These are phyloP conservation scores for Hericium coralloides DNA, from an alignment of 768 basidiomycete species.

Conservation along the genomic window DNA sequence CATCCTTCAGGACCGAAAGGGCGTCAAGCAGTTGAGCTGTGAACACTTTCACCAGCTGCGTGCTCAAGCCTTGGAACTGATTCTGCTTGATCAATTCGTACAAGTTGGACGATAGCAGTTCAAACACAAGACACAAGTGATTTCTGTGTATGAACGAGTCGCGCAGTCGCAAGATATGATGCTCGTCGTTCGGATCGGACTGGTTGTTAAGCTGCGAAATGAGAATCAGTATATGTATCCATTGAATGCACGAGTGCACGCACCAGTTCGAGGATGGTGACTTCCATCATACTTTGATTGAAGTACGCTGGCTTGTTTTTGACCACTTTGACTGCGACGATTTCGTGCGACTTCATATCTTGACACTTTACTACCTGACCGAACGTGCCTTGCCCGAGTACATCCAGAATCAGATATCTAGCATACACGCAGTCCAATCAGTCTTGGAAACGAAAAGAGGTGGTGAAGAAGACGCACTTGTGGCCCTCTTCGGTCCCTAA, in stretches of 20 bases:
- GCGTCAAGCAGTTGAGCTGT: constrained; percentile 93
- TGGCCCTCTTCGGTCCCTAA: constrained; percentile 90
- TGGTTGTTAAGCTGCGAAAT: constrained; percentile 75
- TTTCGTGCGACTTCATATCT: constrained; percentile 98
- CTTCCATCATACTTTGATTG: constrained; percentile 99
- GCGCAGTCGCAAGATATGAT: constrained; percentile 89
- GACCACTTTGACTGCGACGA: constrained; percentile 98
- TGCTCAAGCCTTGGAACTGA: constrained; percentile 94
- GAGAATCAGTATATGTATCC: neutral
- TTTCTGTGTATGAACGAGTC: constrained; percentile 96
- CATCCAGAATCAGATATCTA: constrained; percentile 95
- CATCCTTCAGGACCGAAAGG: constrained; percentile 87
- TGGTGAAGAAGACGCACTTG: constrained; percentile 51
- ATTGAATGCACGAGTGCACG: constrained; percentile 23
- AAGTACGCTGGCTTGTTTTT: constrained; percentile 99
- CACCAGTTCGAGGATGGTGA: constrained; percentile 93
- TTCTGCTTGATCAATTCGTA: constrained; percentile 99
- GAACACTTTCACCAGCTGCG: constrained; percentile 97
- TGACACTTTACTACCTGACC: constrained; percentile 99
- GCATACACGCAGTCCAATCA: constrained; percentile 10
- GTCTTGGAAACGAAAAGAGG: constrained; percentile 3
- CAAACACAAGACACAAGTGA: constrained; percentile 96
- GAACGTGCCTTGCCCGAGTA: constrained; percentile 97
- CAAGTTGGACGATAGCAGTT: constrained; percentile 91
- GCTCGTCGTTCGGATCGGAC: constrained; percentile 90